Conservation (phyloP, 2,329 filamentous ascomycete genomes). For the Aspergillus sp. region DNA sequence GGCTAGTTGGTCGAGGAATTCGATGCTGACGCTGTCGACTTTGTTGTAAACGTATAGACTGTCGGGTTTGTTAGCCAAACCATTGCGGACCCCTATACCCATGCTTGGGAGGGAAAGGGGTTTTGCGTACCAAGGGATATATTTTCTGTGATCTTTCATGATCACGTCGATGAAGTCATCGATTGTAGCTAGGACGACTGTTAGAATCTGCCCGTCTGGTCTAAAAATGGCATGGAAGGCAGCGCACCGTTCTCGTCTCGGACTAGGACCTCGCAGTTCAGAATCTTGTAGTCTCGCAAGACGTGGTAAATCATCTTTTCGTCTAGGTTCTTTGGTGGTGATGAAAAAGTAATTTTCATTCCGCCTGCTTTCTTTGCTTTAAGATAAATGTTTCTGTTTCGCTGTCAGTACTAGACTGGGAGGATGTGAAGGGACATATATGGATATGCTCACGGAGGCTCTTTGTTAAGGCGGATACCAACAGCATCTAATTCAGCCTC, state of each 20-base stretch:
- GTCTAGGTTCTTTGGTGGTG: constrained; percentile 84
- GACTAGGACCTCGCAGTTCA: constrained; percentile 94
- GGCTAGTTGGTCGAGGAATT: constrained; percentile 88
- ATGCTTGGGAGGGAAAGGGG: not conserved
- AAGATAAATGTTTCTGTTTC: constrained; percentile 83
- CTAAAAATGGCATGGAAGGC: not conserved
- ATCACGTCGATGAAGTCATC: constrained; percentile 99
- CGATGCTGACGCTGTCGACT: constrained; percentile 90
- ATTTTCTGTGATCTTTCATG: constrained; percentile 98
- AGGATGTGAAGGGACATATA: not conserved
- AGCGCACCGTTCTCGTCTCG: constrained; percentile 76
- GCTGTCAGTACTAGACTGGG: not conserved
- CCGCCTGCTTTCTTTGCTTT: constrained; percentile 94
- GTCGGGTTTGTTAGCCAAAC: not conserved
- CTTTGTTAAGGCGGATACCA: constrained; percentile 86
- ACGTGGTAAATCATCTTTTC: constrained; percentile 99
- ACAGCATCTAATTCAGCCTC: constrained; percentile 94
- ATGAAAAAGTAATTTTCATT: constrained; percentile 97
- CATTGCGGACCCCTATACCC: not conserved
- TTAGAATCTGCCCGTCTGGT: not conserved
- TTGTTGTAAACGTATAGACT: constrained; percentile 99
- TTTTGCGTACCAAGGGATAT: constrained; percentile 68
- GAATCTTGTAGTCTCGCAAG: constrained; percentile 95
- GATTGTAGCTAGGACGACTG: constrained; percentile 65
- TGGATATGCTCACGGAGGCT: constrained; percentile 69